Evolutionary conservation across 2,329 filamentous ascomycete species (phyloP).

Genomic region (Pleoardoris graminearum): DNA sequence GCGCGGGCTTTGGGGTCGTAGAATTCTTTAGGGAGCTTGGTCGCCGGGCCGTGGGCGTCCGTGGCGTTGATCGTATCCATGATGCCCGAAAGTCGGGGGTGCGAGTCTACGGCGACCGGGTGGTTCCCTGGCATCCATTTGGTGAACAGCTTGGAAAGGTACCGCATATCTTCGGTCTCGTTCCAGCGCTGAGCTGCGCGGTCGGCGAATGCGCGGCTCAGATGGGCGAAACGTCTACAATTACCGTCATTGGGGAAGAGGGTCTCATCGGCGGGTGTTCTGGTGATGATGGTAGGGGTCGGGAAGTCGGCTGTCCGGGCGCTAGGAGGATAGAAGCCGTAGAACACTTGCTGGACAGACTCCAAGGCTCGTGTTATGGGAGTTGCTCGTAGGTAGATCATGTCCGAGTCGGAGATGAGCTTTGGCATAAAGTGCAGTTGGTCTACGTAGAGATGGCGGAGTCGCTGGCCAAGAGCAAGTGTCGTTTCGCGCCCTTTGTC

Average conservation of each 20-base stretch:
- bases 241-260: conserved; percentile 55
- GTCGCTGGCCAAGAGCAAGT: conserved; percentile 51
- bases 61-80: conserved; percentile 95
- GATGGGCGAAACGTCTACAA: conserved; percentile 53
- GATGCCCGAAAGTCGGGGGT: conserved; percentile 82
- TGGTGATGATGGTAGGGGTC: conserved; percentile 50
- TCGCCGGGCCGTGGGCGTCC: conserved; percentile 78
- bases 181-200: conserved; percentile 54
- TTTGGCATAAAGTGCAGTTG: conserved; percentile 55
- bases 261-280: conserved; percentile 53
- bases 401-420: conserved; percentile 47
- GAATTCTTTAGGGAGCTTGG: conserved; percentile 79
- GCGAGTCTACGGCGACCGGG: conserved; percentile 78
- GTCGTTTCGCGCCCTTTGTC: conserved; percentile 56
- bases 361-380: conserved; percentile 56
- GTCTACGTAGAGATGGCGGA: conserved; percentile 55
- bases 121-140: conserved; percentile 80
- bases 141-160: conserved; percentile 74
- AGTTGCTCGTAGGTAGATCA: conserved; percentile 53
- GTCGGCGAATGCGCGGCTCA: conserved; percentile 53
- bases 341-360: conserved; percentile 56
- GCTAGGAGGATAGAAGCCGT: conserved; percentile 52
- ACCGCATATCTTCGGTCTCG: conserved; percentile 75
- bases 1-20: conserved; percentile 74
- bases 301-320: conserved; percentile 49